These are phyloP conservation scores for Gracilaria gracilis DNA, from an alignment of 23 red algal genomes.

Conservation along the genomic window DNA sequence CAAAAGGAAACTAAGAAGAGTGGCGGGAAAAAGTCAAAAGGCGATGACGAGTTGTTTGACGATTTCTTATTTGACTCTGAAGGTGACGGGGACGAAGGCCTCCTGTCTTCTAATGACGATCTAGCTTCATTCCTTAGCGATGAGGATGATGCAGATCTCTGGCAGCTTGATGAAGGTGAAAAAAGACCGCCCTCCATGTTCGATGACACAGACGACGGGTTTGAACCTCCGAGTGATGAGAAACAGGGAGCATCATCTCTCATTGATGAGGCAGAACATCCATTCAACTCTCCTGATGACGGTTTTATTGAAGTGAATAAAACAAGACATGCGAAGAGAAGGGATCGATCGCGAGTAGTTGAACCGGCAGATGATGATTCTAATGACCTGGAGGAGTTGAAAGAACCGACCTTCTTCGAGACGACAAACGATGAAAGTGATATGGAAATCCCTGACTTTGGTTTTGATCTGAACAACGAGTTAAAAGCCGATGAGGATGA, in stretches of 20 bases:
- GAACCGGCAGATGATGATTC: not conserved
- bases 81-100: not conserved
- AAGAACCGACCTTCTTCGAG: not conserved
- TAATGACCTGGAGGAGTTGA: not conserved
- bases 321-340: not conserved
- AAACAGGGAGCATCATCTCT: slow-evolving; percentile 34
- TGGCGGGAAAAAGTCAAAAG: not conserved
- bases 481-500: not conserved
- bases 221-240: slow-evolving; percentile 19
- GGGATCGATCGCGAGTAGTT: not conserved
- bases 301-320: slow-evolving; percentile 13
- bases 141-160: slow-evolving; percentile 23
- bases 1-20: not conserved
- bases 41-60: not conserved
- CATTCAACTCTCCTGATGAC: slow-evolving; percentile 28
- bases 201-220: slow-evolving; percentile 30
- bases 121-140: slow-evolving; percentile 17
- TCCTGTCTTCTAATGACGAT: slow-evolving; percentile 16
- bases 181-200: slow-evolving; percentile 18
- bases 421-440: not conserved
- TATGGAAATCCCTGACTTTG: not conserved
- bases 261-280: slow-evolving; percentile 42
- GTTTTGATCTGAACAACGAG: not conserved
- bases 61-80: slow-evolving; percentile 11
- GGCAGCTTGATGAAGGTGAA: slow-evolving; percentile 43